Evolutionary conservation across 176 grass and related monocot genomes (phyloP), one percentile per base, ranked within the genome.

Genomic region (Luzula sylvatica): DNA sequence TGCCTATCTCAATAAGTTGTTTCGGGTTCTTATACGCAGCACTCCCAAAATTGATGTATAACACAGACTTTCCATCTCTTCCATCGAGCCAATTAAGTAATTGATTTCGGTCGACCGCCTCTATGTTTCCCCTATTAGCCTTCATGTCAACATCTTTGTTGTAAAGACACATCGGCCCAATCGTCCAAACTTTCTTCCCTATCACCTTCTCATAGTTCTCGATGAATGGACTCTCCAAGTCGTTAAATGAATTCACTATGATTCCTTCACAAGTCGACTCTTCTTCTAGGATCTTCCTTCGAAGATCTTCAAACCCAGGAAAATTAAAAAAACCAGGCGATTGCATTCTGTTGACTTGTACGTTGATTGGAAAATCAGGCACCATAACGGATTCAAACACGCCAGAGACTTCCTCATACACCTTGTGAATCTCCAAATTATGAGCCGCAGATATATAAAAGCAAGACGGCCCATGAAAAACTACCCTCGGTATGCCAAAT

Each of bases 1-100:
- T 48, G 4, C 67, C 67, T 18, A 59, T 15, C n/a, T 68, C 65
- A 5, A 68, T 42, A 20, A 68, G 49, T 43, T 68, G 65, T 2
- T 46, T 23, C 3, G 41, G 58, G 21, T 17, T 29, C 26, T 40
- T 62, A 29, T 30, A 13, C 3, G 41, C 23, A 12, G 45, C 2
- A 29, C 58, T 62, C 0, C 58, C 58, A 7, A 47, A 62, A 14
- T 11, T 62, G 23, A 46, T 28, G 41, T 62, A 62, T 26, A 62
- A 19, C 43, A 62, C 58, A 1, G 58, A 62, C 18, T 7, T 17
- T 6, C 6, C 5, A 29, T 47, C 23, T 5, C 39, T 62, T 3
- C 23, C 8, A 26, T 47, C 2, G 1, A 62, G 58, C 58, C 58
- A 62, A 6, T 35, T 47, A 0, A 29, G 12, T 43, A 62, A n/a